Percentiles rank a stretch among this genome's conserved stretches.
These are phyloP conservation scores for Solanum peruvianum DNA, from an alignment of 257 asterid species.

Conservation along the genomic window DNA sequence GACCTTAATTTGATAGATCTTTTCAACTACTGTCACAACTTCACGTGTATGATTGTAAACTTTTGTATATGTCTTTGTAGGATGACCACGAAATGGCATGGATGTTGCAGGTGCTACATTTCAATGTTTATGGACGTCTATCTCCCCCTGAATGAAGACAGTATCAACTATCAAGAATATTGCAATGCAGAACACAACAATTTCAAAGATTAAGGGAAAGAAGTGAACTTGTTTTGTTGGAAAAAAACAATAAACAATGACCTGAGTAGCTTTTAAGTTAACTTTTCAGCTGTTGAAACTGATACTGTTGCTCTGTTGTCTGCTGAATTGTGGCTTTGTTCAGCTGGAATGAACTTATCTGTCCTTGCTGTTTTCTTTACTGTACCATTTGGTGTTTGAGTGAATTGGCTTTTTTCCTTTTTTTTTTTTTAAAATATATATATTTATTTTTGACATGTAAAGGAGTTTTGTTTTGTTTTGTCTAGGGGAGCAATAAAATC, in stretches of 20 bases:
- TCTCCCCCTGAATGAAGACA: background rate
- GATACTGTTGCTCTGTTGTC: background rate
- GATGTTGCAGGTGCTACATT: background rate
- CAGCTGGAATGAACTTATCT: background rate
- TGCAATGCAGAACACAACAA: background rate
- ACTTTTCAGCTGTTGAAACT: background rate
- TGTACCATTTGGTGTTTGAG: background rate
- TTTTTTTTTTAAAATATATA: background rate
- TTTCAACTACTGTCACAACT: background rate
- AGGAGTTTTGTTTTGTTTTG: background rate
- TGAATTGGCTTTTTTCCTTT: background rate
- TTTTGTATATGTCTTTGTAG: background rate
- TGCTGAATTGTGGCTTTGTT: background rate
- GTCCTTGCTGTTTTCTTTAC: background rate
- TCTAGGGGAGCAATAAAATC: too few relatives aligned
- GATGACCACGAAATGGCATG: background rate
- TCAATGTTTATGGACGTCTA: background rate
- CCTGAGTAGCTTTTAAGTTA: background rate
- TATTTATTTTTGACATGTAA: background rate
- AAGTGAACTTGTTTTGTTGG: background rate
- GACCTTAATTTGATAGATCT: background rate
- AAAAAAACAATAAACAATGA: background rate
- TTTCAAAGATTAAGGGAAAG: background rate
- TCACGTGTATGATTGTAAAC: background rate
- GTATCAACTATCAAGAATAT: background rate